phyloP scores from a whole-genome alignment of 73 alveolate species.

The Paramecium pentaurelia region DNA sequence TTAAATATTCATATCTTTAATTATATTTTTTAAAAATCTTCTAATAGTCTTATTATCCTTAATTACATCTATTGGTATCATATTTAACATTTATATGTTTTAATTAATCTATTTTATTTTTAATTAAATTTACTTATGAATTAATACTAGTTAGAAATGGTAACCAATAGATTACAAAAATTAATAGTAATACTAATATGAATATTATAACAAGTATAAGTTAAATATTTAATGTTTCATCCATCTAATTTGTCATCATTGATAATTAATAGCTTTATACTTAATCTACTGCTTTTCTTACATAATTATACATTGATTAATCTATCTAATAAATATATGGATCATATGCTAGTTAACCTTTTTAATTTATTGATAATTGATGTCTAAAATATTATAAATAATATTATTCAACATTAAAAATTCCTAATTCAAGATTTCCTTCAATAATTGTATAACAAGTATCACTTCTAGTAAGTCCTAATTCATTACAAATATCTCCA shows the following conservation, averaged over 20 bases:
- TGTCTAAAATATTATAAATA: not conserved
- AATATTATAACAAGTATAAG: not conserved
- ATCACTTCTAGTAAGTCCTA: not conserved
- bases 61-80: constrained; percentile 37
- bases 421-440: not conserved
- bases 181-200: not conserved
- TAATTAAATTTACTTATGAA: not conserved
- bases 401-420: not conserved
- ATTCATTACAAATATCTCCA: not conserved
- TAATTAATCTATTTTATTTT: not conserved
- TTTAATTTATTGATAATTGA: not conserved
- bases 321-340: not conserved
- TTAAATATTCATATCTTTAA: not conserved
- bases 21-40: not conserved
- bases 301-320: not conserved
- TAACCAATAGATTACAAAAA: not conserved
- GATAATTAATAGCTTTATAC: not conserved
- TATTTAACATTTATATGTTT: constrained; percentile 9
- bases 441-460: not conserved
- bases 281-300: not conserved
- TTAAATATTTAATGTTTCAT: not conserved
- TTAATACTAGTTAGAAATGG: not conserved
- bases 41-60: constrained; percentile 24
- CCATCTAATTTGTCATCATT: not conserved
- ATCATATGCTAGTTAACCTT: not conserved